phyloP scores from a whole-genome alignment of 164 flowering plant species.

The Annona squamosa region DNA sequence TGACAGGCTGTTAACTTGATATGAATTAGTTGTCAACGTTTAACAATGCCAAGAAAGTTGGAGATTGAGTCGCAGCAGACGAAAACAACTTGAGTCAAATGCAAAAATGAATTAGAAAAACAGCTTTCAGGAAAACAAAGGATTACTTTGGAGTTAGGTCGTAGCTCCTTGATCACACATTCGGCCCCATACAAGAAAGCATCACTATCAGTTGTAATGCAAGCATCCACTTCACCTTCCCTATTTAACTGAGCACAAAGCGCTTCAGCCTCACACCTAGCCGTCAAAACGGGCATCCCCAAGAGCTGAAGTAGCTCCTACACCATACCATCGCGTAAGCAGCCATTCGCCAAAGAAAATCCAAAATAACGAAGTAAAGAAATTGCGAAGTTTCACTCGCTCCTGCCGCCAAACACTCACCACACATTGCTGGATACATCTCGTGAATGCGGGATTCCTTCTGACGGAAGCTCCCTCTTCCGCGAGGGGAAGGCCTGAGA shows the following conservation, averaged over 20 bases:
- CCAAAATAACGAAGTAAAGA: background rate
- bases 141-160: slow-evolving; percentile 64
- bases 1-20: background rate
- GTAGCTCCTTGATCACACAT: slow-evolving; percentile 66
- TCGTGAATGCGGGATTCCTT: slow-evolving; percentile 52
- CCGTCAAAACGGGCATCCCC: slow-evolving; percentile 80
- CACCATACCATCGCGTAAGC: background rate
- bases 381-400: background rate
- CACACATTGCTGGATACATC: slow-evolving; percentile 73
- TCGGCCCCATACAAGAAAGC: slow-evolving; percentile 92
- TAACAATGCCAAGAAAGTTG: background rate
- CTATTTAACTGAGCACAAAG: slow-evolving; percentile 78
- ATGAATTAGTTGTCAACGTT: too few species aligned
- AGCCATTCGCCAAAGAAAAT: background rate
- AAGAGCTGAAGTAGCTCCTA: slow-evolving; percentile 83
- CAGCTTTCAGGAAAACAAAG: slow-evolving; percentile 2
- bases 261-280: slow-evolving; percentile 88
- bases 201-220: slow-evolving; percentile 88
- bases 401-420: slow-evolving; percentile 30
- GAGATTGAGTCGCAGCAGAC: background rate
- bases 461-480: slow-evolving; percentile 53
- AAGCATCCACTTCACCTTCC: slow-evolving; percentile 87
- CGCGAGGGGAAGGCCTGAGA: slow-evolving; percentile 23
- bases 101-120: background rate
- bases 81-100: background rate